These are phyloP conservation scores for Acanthamoeba castellanii DNA, from an alignment of 208 protist genomes.

Conservation along the genomic window DNA sequence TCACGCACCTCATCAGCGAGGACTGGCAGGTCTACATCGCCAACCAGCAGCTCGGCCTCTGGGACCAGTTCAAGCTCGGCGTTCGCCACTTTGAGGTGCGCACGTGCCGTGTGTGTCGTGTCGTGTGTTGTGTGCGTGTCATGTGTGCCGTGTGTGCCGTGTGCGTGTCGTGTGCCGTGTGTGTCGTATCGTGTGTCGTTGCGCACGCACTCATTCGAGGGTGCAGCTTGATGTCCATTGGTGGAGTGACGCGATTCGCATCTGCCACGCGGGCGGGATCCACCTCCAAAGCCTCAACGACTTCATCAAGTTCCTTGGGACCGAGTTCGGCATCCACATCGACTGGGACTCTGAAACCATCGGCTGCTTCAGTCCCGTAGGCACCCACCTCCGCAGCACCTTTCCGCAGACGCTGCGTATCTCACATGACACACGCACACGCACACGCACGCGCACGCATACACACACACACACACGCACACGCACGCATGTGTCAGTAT, in stretches of 20 bases:
- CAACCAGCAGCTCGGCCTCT: slow-evolving; percentile 27
- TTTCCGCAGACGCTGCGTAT: background rate
- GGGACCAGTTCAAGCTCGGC: slow-evolving; percentile 59
- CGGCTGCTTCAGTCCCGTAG: slow-evolving; percentile 48
- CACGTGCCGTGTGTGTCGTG: background rate
- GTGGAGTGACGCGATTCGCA: background rate
- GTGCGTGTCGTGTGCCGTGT: background rate
- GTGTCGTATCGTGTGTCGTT: background rate
- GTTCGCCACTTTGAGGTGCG: slow-evolving; percentile 44
- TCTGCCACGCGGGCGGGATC: slow-evolving; percentile 50
- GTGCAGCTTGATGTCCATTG: slow-evolving; percentile 2
- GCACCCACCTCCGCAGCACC: background rate
- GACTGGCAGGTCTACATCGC: slow-evolving; percentile 58
- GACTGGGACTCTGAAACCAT: slow-evolving; percentile 53
- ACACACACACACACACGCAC: too few relatives aligned
- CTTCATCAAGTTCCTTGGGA: background rate
- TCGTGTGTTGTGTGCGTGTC: too few relatives aligned
- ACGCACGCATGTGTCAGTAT: background rate
- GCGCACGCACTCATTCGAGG: too few relatives aligned
- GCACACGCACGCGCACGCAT: too few relatives aligned
- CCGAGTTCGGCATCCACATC: slow-evolving; percentile 1
- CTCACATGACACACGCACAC: background rate
- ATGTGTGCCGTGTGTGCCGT: too few relatives aligned
- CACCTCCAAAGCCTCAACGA: slow-evolving; percentile 26
- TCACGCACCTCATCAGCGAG: background rate